A percentile compares a stretch with the other conserved stretches of the same genome.
Conservation (phyloP, 257 asterid species). For the Lavandula angustifolia region DNA sequence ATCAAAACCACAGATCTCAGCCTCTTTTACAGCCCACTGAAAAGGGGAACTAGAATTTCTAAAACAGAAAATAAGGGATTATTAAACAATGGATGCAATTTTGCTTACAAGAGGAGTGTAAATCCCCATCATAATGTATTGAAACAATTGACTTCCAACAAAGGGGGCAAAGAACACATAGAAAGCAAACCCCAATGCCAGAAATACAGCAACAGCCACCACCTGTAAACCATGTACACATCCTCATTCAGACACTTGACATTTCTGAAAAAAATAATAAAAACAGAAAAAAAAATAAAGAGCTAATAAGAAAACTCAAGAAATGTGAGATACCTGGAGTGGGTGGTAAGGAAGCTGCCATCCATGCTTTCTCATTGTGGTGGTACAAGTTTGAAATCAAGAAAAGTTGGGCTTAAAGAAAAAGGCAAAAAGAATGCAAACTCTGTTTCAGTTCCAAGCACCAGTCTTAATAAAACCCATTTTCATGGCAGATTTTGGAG, state of each 20-base stretch:
- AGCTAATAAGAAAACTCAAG: background rate
- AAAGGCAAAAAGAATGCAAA: conserved; percentile 17
- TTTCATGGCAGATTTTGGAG: conserved; percentile 48
- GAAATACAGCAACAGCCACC: conserved; percentile 98
- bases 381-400: conserved; percentile 37
- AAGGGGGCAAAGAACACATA: conserved; percentile 99
- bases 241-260: conserved; percentile 26
- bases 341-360: conserved; percentile 99
- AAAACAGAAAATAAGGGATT: conserved; percentile 1
- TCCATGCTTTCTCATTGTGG: conserved; percentile 96
- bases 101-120: conserved; percentile 95
- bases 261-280: conserved; percentile 5
- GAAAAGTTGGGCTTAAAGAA: conserved; percentile 24
- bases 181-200: conserved; percentile 98
- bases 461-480: conserved; percentile 39
- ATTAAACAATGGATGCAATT: conserved; percentile 28
- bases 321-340: conserved; percentile 66
- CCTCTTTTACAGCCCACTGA: conserved; percentile 23
- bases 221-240: conserved; percentile 56
- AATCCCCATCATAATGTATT: conserved; percentile 80
- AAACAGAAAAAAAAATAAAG: background rate
- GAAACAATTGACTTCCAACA: conserved; percentile 82
- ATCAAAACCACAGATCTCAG: conserved; percentile 55
- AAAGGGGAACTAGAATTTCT: conserved; percentile 15
- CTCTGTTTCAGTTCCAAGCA: conserved; percentile 34